phyloP scores from a whole-genome alignment of 176 grass and related monocot species.

The Poa pratensis region DNA sequence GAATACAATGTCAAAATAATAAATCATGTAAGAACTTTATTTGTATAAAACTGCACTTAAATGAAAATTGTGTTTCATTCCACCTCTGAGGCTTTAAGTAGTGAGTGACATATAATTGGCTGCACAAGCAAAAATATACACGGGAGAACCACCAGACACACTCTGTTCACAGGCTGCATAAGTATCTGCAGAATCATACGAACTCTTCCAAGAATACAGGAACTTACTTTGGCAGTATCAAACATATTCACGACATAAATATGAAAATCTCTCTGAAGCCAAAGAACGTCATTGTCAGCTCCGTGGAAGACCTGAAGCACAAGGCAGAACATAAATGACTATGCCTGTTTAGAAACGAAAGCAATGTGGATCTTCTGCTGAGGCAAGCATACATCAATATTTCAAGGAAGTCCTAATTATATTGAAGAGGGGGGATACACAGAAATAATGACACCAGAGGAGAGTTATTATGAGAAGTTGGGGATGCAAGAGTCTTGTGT shows the following conservation, averaged over 20 bases:
- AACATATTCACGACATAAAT: constrained; percentile 99
- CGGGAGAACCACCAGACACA: constrained; percentile 10
- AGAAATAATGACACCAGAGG: not conserved
- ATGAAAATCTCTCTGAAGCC: constrained; percentile 98
- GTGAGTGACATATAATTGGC: not conserved
- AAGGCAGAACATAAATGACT: constrained; percentile 26
- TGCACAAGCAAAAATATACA: constrained; percentile 19
- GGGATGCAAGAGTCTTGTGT: not conserved
- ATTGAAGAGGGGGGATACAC: not conserved
- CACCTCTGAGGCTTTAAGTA: not conserved
- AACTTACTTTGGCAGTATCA: constrained; percentile 93
- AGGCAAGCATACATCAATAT: constrained; percentile 12
- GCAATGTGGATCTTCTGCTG: constrained; percentile 23
- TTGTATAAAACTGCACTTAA: not conserved
- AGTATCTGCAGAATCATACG: constrained; percentile 21
- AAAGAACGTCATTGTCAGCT: constrained; percentile 94
- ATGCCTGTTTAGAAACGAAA: not conserved
- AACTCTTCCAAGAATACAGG: not conserved
- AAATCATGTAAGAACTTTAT: constrained; percentile 17
- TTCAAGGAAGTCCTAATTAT: not conserved
- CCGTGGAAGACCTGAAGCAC: constrained; percentile 83
- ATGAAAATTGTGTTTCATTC: constrained; percentile 6
- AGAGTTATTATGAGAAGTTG: constrained; percentile 16
- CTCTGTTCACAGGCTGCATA: constrained; percentile 8
- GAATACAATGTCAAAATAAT: not conserved